Percentiles rank a stretch among this genome's conserved stretches.
phyloP scores from a whole-genome alignment of 305 asterid species.

The Euphrasia arctica region DNA sequence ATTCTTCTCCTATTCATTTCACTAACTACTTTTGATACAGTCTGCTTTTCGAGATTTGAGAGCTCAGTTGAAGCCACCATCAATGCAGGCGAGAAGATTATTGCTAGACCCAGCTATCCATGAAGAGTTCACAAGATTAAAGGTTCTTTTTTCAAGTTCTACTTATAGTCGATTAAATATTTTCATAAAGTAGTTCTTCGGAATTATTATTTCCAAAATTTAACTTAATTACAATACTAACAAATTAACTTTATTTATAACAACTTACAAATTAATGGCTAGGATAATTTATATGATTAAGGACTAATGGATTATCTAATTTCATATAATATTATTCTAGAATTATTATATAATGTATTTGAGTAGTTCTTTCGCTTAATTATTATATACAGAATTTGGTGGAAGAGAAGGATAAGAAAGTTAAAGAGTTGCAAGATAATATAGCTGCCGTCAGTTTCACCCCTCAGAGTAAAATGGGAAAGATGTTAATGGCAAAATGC shows the following conservation, averaged over 20 bases:
- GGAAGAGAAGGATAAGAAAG: slow-evolving; percentile 93
- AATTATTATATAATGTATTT: too few relatives aligned
- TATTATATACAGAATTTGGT: slow-evolving; percentile 71
- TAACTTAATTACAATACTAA: too few relatives aligned
- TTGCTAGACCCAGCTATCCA: slow-evolving; percentile 90
- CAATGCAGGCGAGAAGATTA: slow-evolving; percentile 88
- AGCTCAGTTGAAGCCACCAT: slow-evolving; percentile 88
- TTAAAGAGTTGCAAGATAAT: slow-evolving; percentile 88
- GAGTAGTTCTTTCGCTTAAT: too few relatives aligned
- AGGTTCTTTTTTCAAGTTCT: slow-evolving; percentile 46
- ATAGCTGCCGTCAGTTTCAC: slow-evolving; percentile 90
- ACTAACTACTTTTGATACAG: slow-evolving; percentile 37
- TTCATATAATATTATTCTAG: too few relatives aligned
- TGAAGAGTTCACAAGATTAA: slow-evolving; percentile 86
- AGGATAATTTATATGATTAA: neutral
- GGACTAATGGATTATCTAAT: too few relatives aligned
- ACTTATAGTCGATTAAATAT: neutral
- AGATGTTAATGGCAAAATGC: slow-evolving; percentile 94
- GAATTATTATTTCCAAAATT: too few relatives aligned
- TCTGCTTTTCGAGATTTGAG: slow-evolving; percentile 84
- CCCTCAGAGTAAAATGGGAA: slow-evolving; percentile 96
- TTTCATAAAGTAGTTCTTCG: too few relatives aligned
- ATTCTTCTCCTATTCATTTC: slow-evolving; percentile 11
- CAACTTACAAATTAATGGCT: too few relatives aligned
- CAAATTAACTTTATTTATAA: too few relatives aligned